Evolutionary conservation across 805 yeast genomes (phyloP).

Genomic region (Yarrowia sp.): DNA sequence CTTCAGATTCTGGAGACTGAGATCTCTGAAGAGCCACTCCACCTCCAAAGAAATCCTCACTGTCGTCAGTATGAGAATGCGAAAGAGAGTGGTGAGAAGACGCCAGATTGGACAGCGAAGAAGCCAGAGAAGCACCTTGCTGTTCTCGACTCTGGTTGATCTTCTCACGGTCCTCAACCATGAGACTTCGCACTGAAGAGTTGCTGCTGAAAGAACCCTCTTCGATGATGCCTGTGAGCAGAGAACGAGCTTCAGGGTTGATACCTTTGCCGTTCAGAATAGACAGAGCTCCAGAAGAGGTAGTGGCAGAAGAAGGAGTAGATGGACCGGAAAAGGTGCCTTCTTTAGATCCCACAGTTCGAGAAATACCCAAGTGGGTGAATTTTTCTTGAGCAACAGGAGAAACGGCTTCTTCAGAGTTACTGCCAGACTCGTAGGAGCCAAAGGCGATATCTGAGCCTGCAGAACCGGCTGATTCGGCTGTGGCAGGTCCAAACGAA

Average conservation of each 20-base stretch:
- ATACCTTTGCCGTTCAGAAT: constrained; percentile 24
- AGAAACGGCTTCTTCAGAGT: constrained; percentile 15
- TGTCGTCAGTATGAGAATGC: constrained; percentile 19
- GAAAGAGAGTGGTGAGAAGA: constrained; percentile 19
- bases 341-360: background rate
- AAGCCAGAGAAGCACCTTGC: background rate
- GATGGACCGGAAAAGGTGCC: background rate
- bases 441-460: constrained; percentile 30
- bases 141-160: background rate
- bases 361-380: constrained; percentile 25
- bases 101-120: constrained; percentile 1
- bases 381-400: constrained; percentile 15
- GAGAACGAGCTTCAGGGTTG: constrained; percentile 25
- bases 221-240: constrained; percentile 29
- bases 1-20: constrained; percentile 14
- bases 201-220: constrained; percentile 37
- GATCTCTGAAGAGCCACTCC: constrained; percentile 17
- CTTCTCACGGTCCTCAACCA: constrained; percentile 21
- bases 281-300: constrained; percentile 4
- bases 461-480: background rate
- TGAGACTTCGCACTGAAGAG: constrained; percentile 18
- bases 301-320: background rate
- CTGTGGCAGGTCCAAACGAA: background rate
- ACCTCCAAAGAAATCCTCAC: constrained; percentile 26
- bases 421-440: constrained; percentile 6